Evolutionary conservation across 495 filamentous ascomycete genomes (phyloP).

Genomic region (Trypethelium eluteriae): DNA sequence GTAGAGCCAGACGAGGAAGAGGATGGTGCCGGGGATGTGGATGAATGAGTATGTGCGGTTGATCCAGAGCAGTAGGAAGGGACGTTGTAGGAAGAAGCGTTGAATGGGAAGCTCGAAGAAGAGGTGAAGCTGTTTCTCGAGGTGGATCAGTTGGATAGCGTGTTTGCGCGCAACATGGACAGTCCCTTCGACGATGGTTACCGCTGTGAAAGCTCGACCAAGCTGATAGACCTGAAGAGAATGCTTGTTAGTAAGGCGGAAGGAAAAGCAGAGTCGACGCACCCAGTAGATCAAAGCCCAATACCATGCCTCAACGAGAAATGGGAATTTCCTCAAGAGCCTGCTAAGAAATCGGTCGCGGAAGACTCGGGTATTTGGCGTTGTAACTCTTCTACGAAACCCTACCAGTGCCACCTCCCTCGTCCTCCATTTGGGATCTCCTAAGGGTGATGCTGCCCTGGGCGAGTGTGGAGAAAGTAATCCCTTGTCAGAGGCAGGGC

Average conservation of each 20-base stretch:
- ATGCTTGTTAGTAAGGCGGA: constrained; percentile 13
- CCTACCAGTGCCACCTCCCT: neutral
- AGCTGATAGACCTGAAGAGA: constrained; percentile 51
- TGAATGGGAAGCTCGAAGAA: constrained; percentile 38
- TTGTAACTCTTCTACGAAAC: constrained; percentile 15
- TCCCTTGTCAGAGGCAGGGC: neutral
- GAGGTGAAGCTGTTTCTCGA: constrained; percentile 48
- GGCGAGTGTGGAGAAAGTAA: neutral
- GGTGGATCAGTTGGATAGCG: constrained; percentile 48
- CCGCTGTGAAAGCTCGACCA: constrained; percentile 54
- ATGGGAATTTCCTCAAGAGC: constrained; percentile 60
- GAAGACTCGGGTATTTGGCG: constrained; percentile 51
- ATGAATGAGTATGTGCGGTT: constrained; percentile 74
- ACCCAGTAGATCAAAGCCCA: constrained; percentile 67
- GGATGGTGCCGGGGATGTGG: constrained; percentile 72
- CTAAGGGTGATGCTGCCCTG: neutral
- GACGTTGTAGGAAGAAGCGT: constrained; percentile 32
- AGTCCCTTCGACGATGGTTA: constrained; percentile 51
- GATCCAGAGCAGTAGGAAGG: constrained; percentile 33
- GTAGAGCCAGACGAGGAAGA: constrained; percentile 59
- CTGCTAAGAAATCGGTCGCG: constrained; percentile 48
- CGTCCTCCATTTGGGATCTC: neutral
- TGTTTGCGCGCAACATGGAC: constrained; percentile 50
- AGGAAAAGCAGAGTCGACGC: constrained; percentile 19
- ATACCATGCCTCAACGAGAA: constrained; percentile 73